Base-by-base conservation (phyloP, 2,329 filamentous ascomycete species). In the Pyrenochaeta sp. region DNA sequence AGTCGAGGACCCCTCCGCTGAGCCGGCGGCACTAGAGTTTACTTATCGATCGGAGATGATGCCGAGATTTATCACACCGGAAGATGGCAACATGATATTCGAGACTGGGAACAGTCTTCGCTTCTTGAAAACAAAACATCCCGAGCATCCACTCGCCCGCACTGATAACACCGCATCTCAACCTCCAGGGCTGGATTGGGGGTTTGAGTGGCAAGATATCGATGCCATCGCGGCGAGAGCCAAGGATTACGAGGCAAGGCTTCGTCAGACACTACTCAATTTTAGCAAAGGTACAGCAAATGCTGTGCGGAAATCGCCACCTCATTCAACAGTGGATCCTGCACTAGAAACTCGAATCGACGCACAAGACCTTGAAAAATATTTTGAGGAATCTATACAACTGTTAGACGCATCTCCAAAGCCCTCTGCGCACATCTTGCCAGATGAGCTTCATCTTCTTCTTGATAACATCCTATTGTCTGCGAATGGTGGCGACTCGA, bases 101-200 rank as follows among this genome's bases (percentile, higher is more conserved):
- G 91, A 96, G 69, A 90, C 88, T 3, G 92, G 91, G 3, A 85
- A 84, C 64, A 94, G 90, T 69, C 75, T 96, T 42, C 85, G 90
- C 7, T 87, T 95, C 48, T 80, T 96, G 42, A 85, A 87, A 62
- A 78, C 80, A 18, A 86, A 89, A 61, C 90, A 95, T 68, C 84
- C 90, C 4, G 80, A 87, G 1, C 90, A 96, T 68, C 86, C 88
- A 0, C 77, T 95, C 36, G 83, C 85, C 12, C 81, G 80, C 36
- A 67, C 79, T n/a, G 78, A 80, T 21, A 77, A 83, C 5, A 71
- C 85, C 5, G 62, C 76, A 11, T 78, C 79, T 10, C 73, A 78
- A 6, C 83, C 87, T 11, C 88, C 90, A 2, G 72, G 74, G 12
- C 77, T 91, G 2, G 78, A 84, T 32, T 93, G 90, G 88, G 82